Evolutionary conservation across 495 filamentous ascomycete genomes (phyloP), one percentile per base, ranked within the genome.

Genomic region (Podospora tetraspora): DNA sequence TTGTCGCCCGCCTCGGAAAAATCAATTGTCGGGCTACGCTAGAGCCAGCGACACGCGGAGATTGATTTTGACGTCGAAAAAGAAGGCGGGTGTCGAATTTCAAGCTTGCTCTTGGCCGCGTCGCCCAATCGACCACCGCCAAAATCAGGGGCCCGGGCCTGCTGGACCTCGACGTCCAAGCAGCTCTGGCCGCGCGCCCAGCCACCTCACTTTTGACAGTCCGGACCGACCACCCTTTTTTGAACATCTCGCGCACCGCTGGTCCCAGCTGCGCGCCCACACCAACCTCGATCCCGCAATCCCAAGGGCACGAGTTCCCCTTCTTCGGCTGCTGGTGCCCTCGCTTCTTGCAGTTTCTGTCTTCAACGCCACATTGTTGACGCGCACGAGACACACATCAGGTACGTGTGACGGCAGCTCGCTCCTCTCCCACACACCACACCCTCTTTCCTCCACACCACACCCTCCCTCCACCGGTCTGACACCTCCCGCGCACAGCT

Each of bases 181-280:
- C 62, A 63, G 29, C 62, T 56, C 62, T 29, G 57, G 59, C 62
- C 43, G 37, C 64, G 37, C 64, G 37, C 65, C 61, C 63, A 34
- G 56, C 66, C 57, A 66, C 60, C 34, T 56, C 58, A 43, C 24
- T 66, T 66, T 61, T 22, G 71, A 43, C 52, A 19, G 37, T 5
- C 16, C 66, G 59, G 59, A 68, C 69, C 74, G 70, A 69, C 72
- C 74, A 76, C 75, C 72, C 64, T 43, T 62, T 68, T 76, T 77
- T 72, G 24, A 24, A 24, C 24, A n/a, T 66, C 64, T 52, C 67
- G 66, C 71, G 29, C 63, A 71, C 62, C 64, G 62, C 68, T 66
- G 60, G 43, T 32, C 37, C 59, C 62, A 56, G 43, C 43, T 66
- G 64, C 37, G 59, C 59, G 61, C 64, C 43, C 63, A 59, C 30